Evolutionary conservation across 202 grass and related monocot species (phyloP), one percentile per base, ranked within the genome.

Genomic region (Zizania palustris): DNA sequence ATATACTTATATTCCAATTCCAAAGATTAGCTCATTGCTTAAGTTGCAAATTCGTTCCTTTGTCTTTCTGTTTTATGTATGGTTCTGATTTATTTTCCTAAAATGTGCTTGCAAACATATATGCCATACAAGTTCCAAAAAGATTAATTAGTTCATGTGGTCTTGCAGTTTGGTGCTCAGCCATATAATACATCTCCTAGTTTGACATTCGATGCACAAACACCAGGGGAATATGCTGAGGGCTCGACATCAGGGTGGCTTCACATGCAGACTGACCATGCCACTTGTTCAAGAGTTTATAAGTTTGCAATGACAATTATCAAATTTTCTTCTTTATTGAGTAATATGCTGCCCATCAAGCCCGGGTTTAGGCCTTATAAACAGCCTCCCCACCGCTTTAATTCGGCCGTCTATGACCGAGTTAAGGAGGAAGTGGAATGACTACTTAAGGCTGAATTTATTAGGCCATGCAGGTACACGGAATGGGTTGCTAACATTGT

Each of bases 221-320:
- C 88, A 76, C 81, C 83, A 85, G 87, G 84, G 72, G 92, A 91
- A 77, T 91, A 90, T 45, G 34, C 68, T 28, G 85, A 97, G 64
- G 80, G 54, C 50, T 74, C 83, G 14, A 60, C 88, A 13, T 51
- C 85, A 39, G 93, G 88, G 63, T 97, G 93, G 93, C 93, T 97
- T 90, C 90, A 97, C 63, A 97, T 93, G 90, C 93, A 97, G 82
- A 69, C 90, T 18, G 88, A 90, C 34, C 82, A 46, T 67, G 73
- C 93, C n/a, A n/a, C n/a, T n/a, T n/a, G n/a, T n/a, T n/a, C n/a
- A n/a, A n/a, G n/a, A n/a, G n/a, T n/a, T n/a, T n/a, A n/a, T n/a
- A n/a, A n/a, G n/a, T n/a, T n/a, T n/a, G n/a, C n/a, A n/a, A n/a
- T n/a, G n/a, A n/a, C n/a, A n/a, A n/a, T n/a, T n/a, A n/a, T n/a